phyloP scores from a whole-genome alignment of 1,284 basidiomycete species.

The Xerocomus nothofagi region DNA sequence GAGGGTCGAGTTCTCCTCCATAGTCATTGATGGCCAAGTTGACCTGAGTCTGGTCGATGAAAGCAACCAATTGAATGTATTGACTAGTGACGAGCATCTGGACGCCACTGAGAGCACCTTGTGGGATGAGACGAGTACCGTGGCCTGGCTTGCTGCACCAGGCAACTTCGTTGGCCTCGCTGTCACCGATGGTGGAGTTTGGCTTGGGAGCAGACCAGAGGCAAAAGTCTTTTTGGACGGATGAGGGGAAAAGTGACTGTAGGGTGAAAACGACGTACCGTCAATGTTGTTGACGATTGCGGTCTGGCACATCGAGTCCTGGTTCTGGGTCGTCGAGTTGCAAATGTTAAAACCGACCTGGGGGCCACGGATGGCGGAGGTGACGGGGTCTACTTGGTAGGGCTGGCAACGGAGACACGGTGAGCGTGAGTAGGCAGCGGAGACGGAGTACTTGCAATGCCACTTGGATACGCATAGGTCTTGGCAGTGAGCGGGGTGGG shows the following conservation, averaged over 20 bases:
- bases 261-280: constrained; percentile 17
- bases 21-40: constrained; percentile 54
- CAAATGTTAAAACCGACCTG: constrained; percentile 47
- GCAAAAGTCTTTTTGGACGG: constrained; percentile 37
- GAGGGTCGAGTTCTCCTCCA: constrained; percentile 73
- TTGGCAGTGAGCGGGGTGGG: constrained; percentile 53
- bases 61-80: constrained; percentile 65
- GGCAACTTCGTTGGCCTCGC: constrained; percentile 59
- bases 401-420: constrained; percentile 21
- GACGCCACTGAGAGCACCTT: constrained; percentile 47
- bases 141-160: constrained; percentile 60
- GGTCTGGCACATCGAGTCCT: constrained; percentile 46
- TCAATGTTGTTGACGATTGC: constrained; percentile 34
- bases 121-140: constrained; percentile 59
- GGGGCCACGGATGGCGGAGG: constrained; percentile 43
- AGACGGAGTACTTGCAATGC: constrained; percentile 42
- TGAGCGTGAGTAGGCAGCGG: not conserved
- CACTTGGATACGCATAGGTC: constrained; percentile 47
- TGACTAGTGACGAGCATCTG: constrained; percentile 58
- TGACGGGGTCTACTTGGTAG: constrained; percentile 46
- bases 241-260: not conserved
- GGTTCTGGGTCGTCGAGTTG: constrained; percentile 49
- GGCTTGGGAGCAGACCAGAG: constrained; percentile 39
- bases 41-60: constrained; percentile 61
- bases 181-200: constrained; percentile 47